Conservation (phyloP, 2,329 filamentous ascomycete species). For the Cladophialophora bantiana region DNA sequence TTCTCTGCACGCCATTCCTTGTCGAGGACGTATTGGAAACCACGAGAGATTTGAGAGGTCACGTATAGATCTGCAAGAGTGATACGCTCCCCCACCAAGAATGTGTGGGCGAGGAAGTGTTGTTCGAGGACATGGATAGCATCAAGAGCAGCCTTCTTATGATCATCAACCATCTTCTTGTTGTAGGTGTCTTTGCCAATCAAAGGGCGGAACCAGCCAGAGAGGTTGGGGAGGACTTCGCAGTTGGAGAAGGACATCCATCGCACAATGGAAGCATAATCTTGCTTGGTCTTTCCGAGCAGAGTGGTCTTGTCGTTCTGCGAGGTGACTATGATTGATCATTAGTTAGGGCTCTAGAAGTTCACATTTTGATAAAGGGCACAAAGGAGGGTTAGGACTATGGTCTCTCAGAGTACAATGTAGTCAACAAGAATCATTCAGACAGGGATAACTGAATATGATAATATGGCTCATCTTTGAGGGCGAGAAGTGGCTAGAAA, state of each 20-base stretch:
- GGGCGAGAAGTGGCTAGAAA: conserved; percentile 23
- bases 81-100: conserved; percentile 96
- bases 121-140: conserved; percentile 77
- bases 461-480: conserved; percentile 73
- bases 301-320: conserved; percentile 99
- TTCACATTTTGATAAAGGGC: conserved; percentile 14
- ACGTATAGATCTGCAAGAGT: conserved; percentile 94
- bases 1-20: conserved; percentile 82
- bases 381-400: conserved; percentile 27
- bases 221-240: conserved; percentile 77
- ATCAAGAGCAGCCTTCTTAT: conserved; percentile 72
- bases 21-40: conserved; percentile 94
- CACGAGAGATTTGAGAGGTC: conserved; percentile 78
- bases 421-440: conserved; percentile 90
- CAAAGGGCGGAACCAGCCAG: conserved; percentile 85
- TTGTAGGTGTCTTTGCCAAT: conserved; percentile 86
- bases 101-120: conserved; percentile 91
- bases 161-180: conserved; percentile 94
- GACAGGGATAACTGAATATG: conserved; percentile 97
- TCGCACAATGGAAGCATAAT: conserved; percentile 96
- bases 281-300: conserved; percentile 99
- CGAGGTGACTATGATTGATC: conserved; percentile 75
- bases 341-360: conserved; percentile 34
- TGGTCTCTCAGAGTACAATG: conserved; percentile 78
- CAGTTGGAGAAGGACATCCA: conserved; percentile 98